These are phyloP conservation scores for Boletus sp. DNA, from an alignment of 1,284 basidiomycete species.

Conservation along the genomic window DNA sequence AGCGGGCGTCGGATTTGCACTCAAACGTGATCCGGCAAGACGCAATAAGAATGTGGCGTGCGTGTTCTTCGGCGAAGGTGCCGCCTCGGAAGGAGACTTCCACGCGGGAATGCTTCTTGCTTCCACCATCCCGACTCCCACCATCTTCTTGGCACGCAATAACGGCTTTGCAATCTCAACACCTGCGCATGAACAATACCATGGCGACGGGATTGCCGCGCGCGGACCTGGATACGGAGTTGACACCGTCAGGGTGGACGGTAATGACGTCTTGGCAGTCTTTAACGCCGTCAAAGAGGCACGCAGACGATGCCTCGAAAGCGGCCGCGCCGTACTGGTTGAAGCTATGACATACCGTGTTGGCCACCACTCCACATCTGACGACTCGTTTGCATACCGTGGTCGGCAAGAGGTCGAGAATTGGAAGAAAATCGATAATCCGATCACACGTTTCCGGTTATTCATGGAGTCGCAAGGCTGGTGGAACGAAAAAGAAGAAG, in stretches of 20 bases:
- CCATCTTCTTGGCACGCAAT: constrained; percentile 75
- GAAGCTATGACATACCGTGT: constrained; percentile 94
- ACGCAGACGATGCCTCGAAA: constrained; percentile 69
- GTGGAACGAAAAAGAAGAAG: constrained; percentile 81
- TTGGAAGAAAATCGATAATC: constrained; percentile 84
- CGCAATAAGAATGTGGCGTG: constrained; percentile 76
- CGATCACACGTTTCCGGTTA: constrained; percentile 77
- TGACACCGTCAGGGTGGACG: constrained; percentile 87
- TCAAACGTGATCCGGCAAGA: constrained; percentile 75
- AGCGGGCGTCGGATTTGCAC: constrained; percentile 87
- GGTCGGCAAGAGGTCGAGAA: constrained; percentile 83
- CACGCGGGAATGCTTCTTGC: constrained; percentile 76
- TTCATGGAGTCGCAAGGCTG: constrained; percentile 83
- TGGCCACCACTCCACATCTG: constrained; percentile 93
- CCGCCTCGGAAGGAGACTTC: constrained; percentile 77
- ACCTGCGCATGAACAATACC: constrained; percentile 84
- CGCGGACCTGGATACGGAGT: constrained; percentile 94
- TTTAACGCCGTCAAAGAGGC: constrained; percentile 80
- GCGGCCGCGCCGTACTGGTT: constrained; percentile 80
- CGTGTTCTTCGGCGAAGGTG: constrained; percentile 87
- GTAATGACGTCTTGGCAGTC: constrained; percentile 90
- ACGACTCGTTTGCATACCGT: constrained; percentile 90
- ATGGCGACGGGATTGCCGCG: constrained; percentile 90
- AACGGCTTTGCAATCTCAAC: constrained; percentile 96
- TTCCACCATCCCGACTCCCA: constrained; percentile 71